Base-by-base conservation (phyloP, 2,329 filamentous ascomycete genomes). In the Neopestalotiopsis rosae region DNA sequence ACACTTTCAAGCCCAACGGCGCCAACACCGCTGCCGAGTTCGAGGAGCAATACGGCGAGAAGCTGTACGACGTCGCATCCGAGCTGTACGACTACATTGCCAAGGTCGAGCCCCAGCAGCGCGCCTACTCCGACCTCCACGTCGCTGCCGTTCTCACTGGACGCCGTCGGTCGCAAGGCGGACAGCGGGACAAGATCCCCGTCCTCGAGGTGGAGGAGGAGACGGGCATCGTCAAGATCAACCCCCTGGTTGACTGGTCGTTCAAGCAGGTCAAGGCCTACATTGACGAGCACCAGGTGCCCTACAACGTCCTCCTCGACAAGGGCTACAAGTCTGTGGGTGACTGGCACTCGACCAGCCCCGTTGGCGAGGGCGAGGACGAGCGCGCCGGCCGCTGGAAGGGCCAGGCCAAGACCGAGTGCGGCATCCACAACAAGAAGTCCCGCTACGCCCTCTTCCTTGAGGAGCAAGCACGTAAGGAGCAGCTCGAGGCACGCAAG, bases 321-420 rank as follows among this genome's bases (percentile, higher is more conserved):
- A 88, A 86, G 69, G 96, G 96, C n/a, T 99, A 99, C 88, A 98
- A 98, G 88, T 97, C 94, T 73, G 88, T 99, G 71, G 96, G 96
- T 71, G 96, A 99, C 86, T 98, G 95, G 94, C 96, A 99, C 87
- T 97, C 94, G 65, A 99, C 96, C 4, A 92, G 90, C 74, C 95
- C 96, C 13, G 94, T 98, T 70, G 90, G 87, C 72, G 94, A 95
- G 69, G 93, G 93, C 73, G 96, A 99, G 83, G 96, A 98, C 77
- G 96, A 99, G 89, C 92, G 96, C 65, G 92, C 96, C 9, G 96
- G 96, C 69, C 91, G 96, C 74, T 99, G 96, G 96, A 98, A 97
- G 88, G 96, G 96, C 71, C 92, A 94, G 81, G 85, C 88, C 77
- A 99, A 99, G 91, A 97, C 94, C 17, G 96, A 99, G 85, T 99